A percentile compares a stretch with the other conserved stretches of the same genome.
phyloP scores from a whole-genome alignment of 768 basidiomycete species.

The Macrolepiota albuminosa region DNA sequence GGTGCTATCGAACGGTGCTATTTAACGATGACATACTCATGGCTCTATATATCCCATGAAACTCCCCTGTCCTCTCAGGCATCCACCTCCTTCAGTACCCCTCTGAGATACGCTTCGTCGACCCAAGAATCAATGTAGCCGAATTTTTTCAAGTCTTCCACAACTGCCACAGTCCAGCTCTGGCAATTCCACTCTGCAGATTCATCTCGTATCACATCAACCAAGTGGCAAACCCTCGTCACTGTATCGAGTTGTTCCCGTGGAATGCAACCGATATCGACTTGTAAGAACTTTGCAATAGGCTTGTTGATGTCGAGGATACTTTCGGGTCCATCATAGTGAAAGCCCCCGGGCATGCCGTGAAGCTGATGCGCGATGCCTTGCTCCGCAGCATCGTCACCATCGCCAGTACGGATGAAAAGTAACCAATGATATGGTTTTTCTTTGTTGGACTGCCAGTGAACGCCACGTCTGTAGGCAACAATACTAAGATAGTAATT shows the following conservation, averaged over 20 bases:
- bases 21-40: background rate
- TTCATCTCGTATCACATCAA: background rate
- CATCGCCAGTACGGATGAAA: background rate
- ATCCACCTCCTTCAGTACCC: constrained; percentile 1
- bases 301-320: background rate
- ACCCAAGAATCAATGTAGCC: background rate
- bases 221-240: background rate
- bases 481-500: constrained; percentile 2
- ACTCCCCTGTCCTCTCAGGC: background rate
- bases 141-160: background rate
- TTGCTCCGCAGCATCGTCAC: background rate
- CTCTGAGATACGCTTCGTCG: background rate
- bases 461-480: background rate
- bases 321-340: background rate
- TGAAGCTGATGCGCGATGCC: background rate
- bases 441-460: constrained; percentile 5
- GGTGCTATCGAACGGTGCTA: background rate
- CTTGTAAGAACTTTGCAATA: background rate
- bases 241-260: background rate
- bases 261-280: background rate
- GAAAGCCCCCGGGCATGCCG: background rate
- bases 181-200: background rate
- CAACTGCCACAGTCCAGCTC: background rate
- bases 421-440: constrained; percentile 4
- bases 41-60: background rate